These are phyloP conservation scores for Citrus sp. DNA, from an alignment of 345 rosid genomes.

Conservation along the genomic window DNA sequence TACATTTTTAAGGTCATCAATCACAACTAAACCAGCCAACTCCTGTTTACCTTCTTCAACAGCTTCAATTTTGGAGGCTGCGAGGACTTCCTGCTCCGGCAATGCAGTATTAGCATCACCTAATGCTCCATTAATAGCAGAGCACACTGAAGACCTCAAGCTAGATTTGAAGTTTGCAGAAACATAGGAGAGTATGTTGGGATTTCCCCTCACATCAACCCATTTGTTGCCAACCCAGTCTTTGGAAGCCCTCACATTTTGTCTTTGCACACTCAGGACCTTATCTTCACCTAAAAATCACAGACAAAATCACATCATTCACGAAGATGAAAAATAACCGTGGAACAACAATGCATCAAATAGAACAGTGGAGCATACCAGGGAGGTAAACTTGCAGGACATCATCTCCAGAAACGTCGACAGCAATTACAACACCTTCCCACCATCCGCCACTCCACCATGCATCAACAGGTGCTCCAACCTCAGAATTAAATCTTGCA, in stretches of 20 bases:
- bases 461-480: conserved; percentile 44
- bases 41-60: conserved; percentile 13
- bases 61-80: conserved; percentile 7
- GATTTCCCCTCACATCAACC: conserved; percentile 32
- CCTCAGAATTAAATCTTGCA: conserved; percentile 4
- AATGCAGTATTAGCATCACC: not conserved
- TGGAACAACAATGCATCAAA: not conserved
- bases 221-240: conserved; percentile 46
- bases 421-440: conserved; percentile 42
- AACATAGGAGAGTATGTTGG: conserved; percentile 26
- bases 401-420: conserved; percentile 11
- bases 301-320: not conserved
- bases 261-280: conserved; percentile 21
- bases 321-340: not conserved
- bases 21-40: not conserved
- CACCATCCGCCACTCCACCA: conserved; percentile 60
- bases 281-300: conserved; percentile 33
- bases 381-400: conserved; percentile 37
- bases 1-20: not conserved
- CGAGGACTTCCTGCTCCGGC: conserved; percentile 5
- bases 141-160: not conserved
- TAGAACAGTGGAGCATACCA: conserved; percentile 25
- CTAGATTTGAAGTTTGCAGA: conserved; percentile 12
- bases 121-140: conserved; percentile 2
- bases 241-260: conserved; percentile 34